Evolutionary conservation across 2,329 filamentous ascomycete genomes (phyloP).

Genomic region (Cordyceps farinosa): DNA sequence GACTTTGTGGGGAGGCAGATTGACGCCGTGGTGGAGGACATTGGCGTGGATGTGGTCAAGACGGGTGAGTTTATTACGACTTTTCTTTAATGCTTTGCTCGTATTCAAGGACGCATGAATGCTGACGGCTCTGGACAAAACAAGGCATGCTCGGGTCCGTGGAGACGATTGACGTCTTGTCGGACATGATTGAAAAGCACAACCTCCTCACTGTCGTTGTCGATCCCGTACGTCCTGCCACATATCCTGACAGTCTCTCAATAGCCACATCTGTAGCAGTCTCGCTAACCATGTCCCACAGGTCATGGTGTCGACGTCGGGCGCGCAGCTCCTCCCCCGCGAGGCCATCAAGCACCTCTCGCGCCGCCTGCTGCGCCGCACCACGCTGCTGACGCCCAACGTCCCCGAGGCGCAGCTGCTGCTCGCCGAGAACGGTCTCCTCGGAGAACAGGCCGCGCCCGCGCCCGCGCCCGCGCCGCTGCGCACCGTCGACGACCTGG

Average conservation of each 20-base stretch:
- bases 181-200: conserved; percentile 30
- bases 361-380: conserved; percentile 57
- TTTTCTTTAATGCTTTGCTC: background rate
- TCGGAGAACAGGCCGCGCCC: too few relatives aligned
- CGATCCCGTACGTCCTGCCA: conserved; percentile 32
- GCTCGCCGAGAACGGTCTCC: conserved; percentile 49
- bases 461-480: conserved; percentile 35
- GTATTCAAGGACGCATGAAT: background rate
- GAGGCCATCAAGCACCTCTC: conserved; percentile 61
- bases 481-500: conserved; percentile 60
- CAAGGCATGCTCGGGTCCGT: conserved; percentile 38
- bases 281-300: conserved; percentile 31
- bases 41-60: conserved; percentile 87
- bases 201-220: conserved; percentile 33
- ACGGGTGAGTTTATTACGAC: conserved; percentile 57
- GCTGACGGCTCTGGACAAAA: background rate
- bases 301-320: conserved; percentile 92
- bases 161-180: conserved; percentile 37
- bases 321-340: conserved; percentile 62
- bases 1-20: conserved; percentile 82
- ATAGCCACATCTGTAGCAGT: too few relatives aligned
- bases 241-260: too few relatives aligned
- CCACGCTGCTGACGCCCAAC: conserved; percentile 73
- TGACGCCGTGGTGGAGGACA: conserved; percentile 76
- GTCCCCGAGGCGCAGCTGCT: conserved; percentile 69